Conservation (phyloP, 2,329 filamentous ascomycete genomes). For the Penicillium polonicum region DNA sequence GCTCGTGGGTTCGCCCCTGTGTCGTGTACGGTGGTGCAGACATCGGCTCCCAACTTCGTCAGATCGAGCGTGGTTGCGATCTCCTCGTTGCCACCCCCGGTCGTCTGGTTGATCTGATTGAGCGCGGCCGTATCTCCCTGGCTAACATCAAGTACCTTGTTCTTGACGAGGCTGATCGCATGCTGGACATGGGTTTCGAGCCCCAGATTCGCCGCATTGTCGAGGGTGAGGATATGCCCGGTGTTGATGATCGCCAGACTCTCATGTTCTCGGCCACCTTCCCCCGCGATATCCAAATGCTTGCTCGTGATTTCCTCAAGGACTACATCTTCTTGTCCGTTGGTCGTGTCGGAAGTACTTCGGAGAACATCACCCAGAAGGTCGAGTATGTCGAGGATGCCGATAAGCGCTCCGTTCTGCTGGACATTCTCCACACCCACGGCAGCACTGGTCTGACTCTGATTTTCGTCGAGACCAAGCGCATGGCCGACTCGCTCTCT, state of each 20-base stretch:
- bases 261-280: slow-evolving; percentile 99
- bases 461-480: slow-evolving; percentile 99
- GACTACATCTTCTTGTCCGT: slow-evolving; percentile 99
- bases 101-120: slow-evolving; percentile 95
- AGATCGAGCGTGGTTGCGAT: slow-evolving; percentile 97
- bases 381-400: slow-evolving; percentile 95
- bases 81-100: slow-evolving; percentile 94
- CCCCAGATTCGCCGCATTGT: slow-evolving; percentile 98
- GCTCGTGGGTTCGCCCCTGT: slow-evolving; percentile 97
- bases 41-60: slow-evolving; percentile 94
- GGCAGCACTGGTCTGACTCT: slow-evolving; percentile 77
- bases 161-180: slow-evolving; percentile 98
- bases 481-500: slow-evolving; percentile 96
- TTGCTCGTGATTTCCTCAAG: slow-evolving; percentile 96
- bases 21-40: slow-evolving; percentile 99
- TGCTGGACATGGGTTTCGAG: slow-evolving; percentile 99
- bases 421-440: slow-evolving; percentile 96
- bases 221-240: slow-evolving; percentile 96
- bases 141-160: slow-evolving; percentile 99
- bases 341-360: slow-evolving; percentile 96
- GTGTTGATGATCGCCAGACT: slow-evolving; percentile 79
- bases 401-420: slow-evolving; percentile 95
- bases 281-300: slow-evolving; percentile 98
- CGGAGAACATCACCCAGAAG: slow-evolving; percentile 99
- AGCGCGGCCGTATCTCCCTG: slow-evolving; percentile 96